Base-by-base conservation (phyloP, 192 early-diverging fungal genomes). In the Backusella liffmaniae region DNA sequence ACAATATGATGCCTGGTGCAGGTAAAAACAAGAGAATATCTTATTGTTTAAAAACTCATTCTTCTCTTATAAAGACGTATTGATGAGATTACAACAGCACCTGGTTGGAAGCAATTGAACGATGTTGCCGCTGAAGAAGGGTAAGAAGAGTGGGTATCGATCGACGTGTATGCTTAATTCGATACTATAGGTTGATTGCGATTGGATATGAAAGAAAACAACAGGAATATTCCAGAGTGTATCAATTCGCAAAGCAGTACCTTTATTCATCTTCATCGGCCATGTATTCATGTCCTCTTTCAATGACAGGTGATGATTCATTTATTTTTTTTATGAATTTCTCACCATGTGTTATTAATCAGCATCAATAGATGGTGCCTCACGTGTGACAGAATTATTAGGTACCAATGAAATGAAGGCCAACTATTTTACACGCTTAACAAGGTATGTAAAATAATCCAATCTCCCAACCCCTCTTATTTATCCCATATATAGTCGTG, bases 1-100 rank as follows among this genome's bases (percentile, higher is more conserved):
- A 23, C 91, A 93, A 75, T 92, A 91, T 67, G 90, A 91, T 70
- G 79, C 82, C 5, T 93, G 90, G 90, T 87, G 88, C 73, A 79
- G 84, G 78, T 86, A 78, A 70, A 32, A 26, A 0, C 5, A 26
- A 32, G 32, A 32, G 32, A 32, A 32, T 32, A 3, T 32, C 0
- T 32, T 21, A 41, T 7, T 16, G 18, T 39, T 12, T 10, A 12
- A 10, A 39, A 10, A 12, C 37, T 39, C 8, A 39, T 12, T 30
- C 30, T 30, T 30, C 0, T 37, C 10, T 37, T 37, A 9, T 1
- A 37, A 0, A 86, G 85, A 72, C 84, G 90, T 9, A 82, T 93
- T 1, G 92, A 93, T 62, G 83, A 84, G 10, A 82, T 93, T 7
- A 74, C 89, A 44, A 87, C 88, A 23, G 77, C 87, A 0, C 82